Base-by-base conservation (phyloP, 768 basidiomycete genomes). In the Tubosaeta brunneosetosa region DNA sequence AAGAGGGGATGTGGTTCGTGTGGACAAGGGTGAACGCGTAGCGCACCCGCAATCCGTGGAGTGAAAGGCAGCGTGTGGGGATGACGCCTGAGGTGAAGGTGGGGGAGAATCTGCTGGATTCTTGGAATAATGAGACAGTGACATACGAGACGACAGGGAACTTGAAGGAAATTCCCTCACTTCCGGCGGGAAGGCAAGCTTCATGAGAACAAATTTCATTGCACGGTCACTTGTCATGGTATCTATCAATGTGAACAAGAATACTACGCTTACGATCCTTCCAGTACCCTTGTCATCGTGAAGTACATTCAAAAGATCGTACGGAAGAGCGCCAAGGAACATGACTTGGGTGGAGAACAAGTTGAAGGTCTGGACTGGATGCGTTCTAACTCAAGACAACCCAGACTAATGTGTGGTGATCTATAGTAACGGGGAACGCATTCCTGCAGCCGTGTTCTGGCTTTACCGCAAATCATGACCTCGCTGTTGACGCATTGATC, bases 171-270 rank as follows among this genome's bases (percentile, higher is more conserved):
- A 42, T 5, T 75, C 76, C n/a, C 74, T 70, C 12, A 70, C 68
- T 36, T 73, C 73, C 46, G 79, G 77, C 4, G 77, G 79, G 54
- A 88, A 86, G 10, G 77, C 74, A 9, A 88, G 73, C 51, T 79
- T 76, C 83, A 88, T 86, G 48, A 88, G 74, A 25, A 84, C 76
- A 50, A 88, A 88, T 50, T 85, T 79, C 83, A 85, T 86, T 6
- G 83, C 70, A 38, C 84, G 73, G 43, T 77, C 22, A 22, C 22
- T 22, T 77, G 58, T 86, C 84, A 47, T 82, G 78, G 50, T 79
- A 79, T 11, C 81, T 82, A 53, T 43, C 25, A 42, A 41, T 14
- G 6, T 16, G 19, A 3, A 26, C 66, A 6, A 66, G 51, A 43
- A 49, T 22, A 8, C 3, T 16, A 41, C 27, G 75, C 78, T 70